Base-by-base conservation (phyloP, 352 stramenopile species). In the Peronospora belbahrii region DNA sequence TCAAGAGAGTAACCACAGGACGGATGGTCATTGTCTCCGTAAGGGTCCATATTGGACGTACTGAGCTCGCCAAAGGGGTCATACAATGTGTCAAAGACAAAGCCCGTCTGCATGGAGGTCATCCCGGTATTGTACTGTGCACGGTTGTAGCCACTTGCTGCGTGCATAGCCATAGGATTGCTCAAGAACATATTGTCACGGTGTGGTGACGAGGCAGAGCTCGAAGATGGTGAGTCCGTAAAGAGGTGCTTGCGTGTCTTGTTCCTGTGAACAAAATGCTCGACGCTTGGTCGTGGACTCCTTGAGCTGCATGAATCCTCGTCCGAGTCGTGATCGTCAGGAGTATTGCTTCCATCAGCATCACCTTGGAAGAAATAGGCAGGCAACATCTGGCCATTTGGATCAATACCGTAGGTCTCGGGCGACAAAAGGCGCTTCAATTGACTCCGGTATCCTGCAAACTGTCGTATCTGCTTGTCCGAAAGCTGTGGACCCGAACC, bases 371-470 rank as follows among this genome's bases (percentile, higher is more conserved):
- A 74, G 52, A 74, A 74, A 36, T 70, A 42, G 4, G 55, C 48
- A 18, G 55, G 51, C 25, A 70, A 60, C 3, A 79, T 49, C 23
- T 79, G 70, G 8, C 73, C 71, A 23, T 63, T 78, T 0, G 76
- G 76, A 45, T 88, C 76, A 42, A 88, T 89, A 36, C 78, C 78
- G 60, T 90, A 90, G 1, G 75, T 87, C 62, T 86, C 75, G 11
- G 78, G 74, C 1, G 75, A 82, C 22, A 90, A 55, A n/a, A 90
- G 64, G 8, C 79, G 80, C 46, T 83, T 70, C n/a, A 90, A 57
- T 42, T 90, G 78, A 18, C 61, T 71, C 50, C 86, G 75, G 42
- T 86, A 88, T 13, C 69, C 67, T 35, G 62, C 49, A 22, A 76
- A 66, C 42, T 90, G 78, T 32, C 80, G 70, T 17, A 83, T 42